A percentile compares a stretch with the other conserved stretches of the same genome.
Evolutionary conservation across 2,329 filamentous ascomycete species (phyloP).

Genomic region (Curvularia hawaiiensis): DNA sequence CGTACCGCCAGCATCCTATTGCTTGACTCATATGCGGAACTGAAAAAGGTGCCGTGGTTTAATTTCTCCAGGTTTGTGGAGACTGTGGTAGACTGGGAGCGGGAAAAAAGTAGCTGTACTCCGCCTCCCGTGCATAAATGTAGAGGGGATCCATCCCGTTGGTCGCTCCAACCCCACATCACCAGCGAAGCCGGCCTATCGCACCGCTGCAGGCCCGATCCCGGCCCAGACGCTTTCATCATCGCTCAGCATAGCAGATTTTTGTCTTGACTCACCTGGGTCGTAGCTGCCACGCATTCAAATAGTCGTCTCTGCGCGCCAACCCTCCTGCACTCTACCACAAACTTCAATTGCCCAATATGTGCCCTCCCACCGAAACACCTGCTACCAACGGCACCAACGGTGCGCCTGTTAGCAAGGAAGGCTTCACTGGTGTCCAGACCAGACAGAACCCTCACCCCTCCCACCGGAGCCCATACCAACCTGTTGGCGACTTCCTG

Average conservation of each 20-base stretch:
- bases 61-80: conserved; percentile 20
- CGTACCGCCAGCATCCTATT: neutral
- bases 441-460: conserved; percentile 60
- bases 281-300: conserved; percentile 29
- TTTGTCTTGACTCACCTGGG: conserved; percentile 44
- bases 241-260: conserved; percentile 36
- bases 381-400: conserved; percentile 48
- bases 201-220: conserved; percentile 28
- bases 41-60: conserved; percentile 3
- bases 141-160: conserved; percentile 8
- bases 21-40: conserved; percentile 3
- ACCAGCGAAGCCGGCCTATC: conserved; percentile 11
- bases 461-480: conserved; percentile 59
- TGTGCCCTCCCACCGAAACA: conserved; percentile 53
- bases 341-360: conserved; percentile 33
- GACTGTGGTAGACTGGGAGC: conserved; percentile 11
- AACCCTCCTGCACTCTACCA: conserved; percentile 17
- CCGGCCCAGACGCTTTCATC: conserved; percentile 39
- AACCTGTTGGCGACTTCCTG: conserved; percentile 76
- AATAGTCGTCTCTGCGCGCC: conserved; percentile 30
- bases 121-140: conserved; percentile 16
- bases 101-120: conserved; percentile 13
- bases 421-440: conserved; percentile 62
- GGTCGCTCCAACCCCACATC: conserved; percentile 20
- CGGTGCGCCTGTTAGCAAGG: conserved; percentile 49